Conservation (phyloP, 73 alveolate genomes). For the Halteria grandinella region DNA sequence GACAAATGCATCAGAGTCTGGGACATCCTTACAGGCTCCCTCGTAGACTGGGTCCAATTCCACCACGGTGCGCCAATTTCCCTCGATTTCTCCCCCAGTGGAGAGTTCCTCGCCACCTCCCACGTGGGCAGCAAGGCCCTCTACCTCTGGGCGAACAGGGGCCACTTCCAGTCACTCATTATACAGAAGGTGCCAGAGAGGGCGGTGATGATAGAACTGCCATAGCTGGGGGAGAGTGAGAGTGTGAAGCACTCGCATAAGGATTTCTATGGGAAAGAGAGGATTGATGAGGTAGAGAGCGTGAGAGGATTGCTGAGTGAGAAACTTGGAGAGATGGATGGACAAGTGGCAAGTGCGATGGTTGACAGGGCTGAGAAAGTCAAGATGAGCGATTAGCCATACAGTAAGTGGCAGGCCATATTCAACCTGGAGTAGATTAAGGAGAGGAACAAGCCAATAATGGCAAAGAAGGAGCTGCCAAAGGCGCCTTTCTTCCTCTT, state of each 20-base stretch:
- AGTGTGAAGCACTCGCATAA: constrained; percentile 26
- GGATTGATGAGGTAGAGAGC: background rate
- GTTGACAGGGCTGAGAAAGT: constrained; percentile 16
- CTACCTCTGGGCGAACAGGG: constrained; percentile 79
- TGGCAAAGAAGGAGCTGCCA: constrained; percentile 72
- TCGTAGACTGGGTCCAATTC: constrained; percentile 88
- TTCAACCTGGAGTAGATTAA: constrained; percentile 76
- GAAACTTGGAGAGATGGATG: background rate
- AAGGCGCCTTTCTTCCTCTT: constrained; percentile 86
- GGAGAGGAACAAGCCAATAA: constrained; percentile 79
- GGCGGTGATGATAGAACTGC: constrained; percentile 51
- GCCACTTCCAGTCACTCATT: constrained; percentile 46
- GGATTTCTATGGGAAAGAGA: constrained; percentile 31
- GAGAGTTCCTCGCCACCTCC: constrained; percentile 82
- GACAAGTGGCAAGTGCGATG: too few species aligned
- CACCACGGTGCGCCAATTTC: constrained; percentile 74
- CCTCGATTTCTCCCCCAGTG: constrained; percentile 76
- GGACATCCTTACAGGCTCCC: constrained; percentile 83
- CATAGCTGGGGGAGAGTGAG: constrained; percentile 20
- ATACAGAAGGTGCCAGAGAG: constrained; percentile 18
- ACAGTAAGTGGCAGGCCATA: constrained; percentile 75
- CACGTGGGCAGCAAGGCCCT: constrained; percentile 82
- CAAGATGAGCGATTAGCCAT: constrained; percentile 68
- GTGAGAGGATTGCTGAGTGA: constrained; percentile 7
- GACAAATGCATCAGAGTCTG: constrained; percentile 81